A percentile compares a stretch with the other conserved stretches of the same genome.
Conservation (phyloP, 1,284 basidiomycete species). For the Schizophyllum amplum region DNA sequence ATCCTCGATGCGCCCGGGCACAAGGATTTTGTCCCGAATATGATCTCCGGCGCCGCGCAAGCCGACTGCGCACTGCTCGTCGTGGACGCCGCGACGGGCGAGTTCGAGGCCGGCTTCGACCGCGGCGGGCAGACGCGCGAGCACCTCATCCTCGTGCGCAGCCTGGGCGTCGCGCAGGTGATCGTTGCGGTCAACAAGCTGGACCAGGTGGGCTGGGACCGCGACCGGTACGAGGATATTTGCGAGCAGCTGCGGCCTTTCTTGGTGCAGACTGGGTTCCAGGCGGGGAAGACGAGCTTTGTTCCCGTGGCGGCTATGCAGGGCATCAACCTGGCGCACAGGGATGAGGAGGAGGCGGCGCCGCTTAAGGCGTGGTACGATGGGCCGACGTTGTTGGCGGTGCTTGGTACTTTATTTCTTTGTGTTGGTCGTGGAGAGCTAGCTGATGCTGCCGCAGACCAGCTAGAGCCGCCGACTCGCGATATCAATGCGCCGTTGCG, state of each 20-base stretch:
- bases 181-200: constrained; percentile 95
- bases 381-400: constrained; percentile 79
- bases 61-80: constrained; percentile 96
- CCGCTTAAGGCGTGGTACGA: constrained; percentile 71
- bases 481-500: constrained; percentile 76
- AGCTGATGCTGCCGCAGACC: constrained; percentile 41
- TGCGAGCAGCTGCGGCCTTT: constrained; percentile 71
- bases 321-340: constrained; percentile 76
- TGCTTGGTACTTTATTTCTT: constrained; percentile 54
- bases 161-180: constrained; percentile 90
- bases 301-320: constrained; percentile 88
- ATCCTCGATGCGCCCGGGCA: constrained; percentile 96
- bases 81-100: constrained; percentile 83
- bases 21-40: constrained; percentile 97
- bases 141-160: constrained; percentile 87
- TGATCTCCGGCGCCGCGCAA: constrained; percentile 97
- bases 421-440: neutral
- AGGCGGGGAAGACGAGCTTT: constrained; percentile 70
- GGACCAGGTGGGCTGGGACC: constrained; percentile 80
- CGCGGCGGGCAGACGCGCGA: constrained; percentile 96
- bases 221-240: constrained; percentile 82
- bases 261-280: constrained; percentile 83
- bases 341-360: constrained; percentile 39
- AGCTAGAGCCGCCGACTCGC: constrained; percentile 73
- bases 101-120: constrained; percentile 95